Base-by-base conservation (phyloP, 2,329 filamentous ascomycete species). In the Dactylellina drechsleri region DNA sequence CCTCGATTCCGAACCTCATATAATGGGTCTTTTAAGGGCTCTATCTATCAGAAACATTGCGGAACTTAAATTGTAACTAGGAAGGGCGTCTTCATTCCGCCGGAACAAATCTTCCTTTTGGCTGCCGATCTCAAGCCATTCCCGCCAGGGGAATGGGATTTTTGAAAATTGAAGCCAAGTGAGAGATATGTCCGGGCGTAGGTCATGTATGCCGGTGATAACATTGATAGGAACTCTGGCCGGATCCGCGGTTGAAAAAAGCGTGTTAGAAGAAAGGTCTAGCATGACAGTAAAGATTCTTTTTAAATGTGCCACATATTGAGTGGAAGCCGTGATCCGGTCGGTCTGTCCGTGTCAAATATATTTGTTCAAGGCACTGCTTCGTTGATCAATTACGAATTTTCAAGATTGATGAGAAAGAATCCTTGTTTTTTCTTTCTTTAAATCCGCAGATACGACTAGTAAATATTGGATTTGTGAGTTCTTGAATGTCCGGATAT, bases 61-160 rank as follows among this genome's bases (percentile, higher is more conserved):
- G 26, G 3, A 7, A 28, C 26, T 28, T n/a, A n/a, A n/a, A n/a
- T n/a, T n/a, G n/a, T n/a, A n/a, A n/a, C n/a, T n/a, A n/a, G 26
- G 26, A 28, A 28, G 7, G 7, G 26, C 2, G 41, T 16, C n/a
- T 61, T 60, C 53, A 23, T 66, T 49, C 60, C 68, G 61, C 15
- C 68, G 68, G 68, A 66, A 73, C 68, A 60, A 56, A 41, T 60
- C 68, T 72, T 47, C 54, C 26, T 31, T 66, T 50, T 56, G 26
- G 31, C 45, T 66, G 53, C 68, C 61, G 61, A 56, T 66, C 60
- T 60, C 40, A 20, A 52, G 49, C 41, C 18, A 70, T 43, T 41
- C 53, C 49, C 68, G 61, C 68, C 68, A 28, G 26, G 7, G 26
- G 26, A 28, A 28, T 28, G 7, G 26, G 26, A 7, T 7, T 28